These are phyloP conservation scores for Metschnikowia henanensis DNA, from an alignment of 805 yeast species.

Conservation along the genomic window DNA sequence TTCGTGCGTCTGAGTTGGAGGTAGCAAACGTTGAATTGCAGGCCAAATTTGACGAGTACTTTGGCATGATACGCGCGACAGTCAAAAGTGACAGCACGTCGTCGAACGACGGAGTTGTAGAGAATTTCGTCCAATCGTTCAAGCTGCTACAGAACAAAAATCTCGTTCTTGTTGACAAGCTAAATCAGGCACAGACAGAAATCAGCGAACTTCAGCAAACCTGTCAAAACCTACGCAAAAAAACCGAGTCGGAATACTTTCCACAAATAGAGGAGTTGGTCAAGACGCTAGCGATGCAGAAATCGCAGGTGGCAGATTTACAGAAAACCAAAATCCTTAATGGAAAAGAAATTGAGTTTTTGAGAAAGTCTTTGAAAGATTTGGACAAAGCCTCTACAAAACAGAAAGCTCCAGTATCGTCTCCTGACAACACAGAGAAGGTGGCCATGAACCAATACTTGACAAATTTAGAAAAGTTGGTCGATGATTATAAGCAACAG, in stretches of 20 bases:
- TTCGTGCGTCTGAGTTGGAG: conserved; percentile 47
- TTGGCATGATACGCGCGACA: conserved; percentile 42
- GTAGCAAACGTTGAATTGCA: conserved; percentile 49
- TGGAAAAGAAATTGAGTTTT: conserved; percentile 56
- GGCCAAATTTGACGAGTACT: conserved; percentile 45
- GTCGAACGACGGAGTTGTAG: conserved; percentile 14
- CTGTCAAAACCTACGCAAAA: conserved; percentile 3
- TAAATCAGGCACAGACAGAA: conserved; percentile 22
- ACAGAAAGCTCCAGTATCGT: conserved; percentile 11
- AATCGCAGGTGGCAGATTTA: conserved; percentile 32
- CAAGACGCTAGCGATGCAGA: conserved; percentile 14
- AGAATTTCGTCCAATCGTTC: conserved; percentile 34
- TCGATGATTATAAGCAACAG: conserved; percentile 57
- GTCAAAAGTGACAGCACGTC: conserved; percentile 19
- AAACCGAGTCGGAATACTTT: conserved; percentile 10
- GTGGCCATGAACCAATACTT: conserved; percentile 37
- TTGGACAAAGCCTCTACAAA: conserved; percentile 34
- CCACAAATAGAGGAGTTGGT: conserved; percentile 18
- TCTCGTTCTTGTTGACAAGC: conserved; percentile 39
- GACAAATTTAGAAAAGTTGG: conserved; percentile 44
- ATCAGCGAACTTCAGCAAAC: conserved; percentile 16
- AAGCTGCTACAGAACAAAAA: conserved; percentile 31
- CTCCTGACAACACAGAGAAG: conserved; percentile 18
- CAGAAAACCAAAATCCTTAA: conserved; percentile 54
- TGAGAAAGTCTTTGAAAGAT: conserved; percentile 55